These are phyloP conservation scores for Kitagawia praeruptora DNA, from an alignment of 129 eudicot species.

Conservation along the genomic window DNA sequence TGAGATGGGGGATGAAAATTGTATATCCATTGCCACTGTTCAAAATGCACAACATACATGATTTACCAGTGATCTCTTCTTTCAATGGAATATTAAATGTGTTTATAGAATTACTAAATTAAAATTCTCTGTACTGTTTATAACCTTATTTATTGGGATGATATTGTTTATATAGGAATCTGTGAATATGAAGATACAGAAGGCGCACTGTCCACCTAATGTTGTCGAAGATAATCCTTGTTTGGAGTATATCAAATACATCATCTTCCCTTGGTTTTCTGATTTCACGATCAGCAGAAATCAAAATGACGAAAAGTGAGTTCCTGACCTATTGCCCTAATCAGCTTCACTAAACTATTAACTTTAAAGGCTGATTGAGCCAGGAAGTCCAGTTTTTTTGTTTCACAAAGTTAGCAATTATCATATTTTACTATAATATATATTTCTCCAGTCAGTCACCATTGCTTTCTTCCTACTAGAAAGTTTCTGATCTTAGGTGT, in stretches of 20 bases:
- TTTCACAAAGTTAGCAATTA: neutral
- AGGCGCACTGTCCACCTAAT: slow-evolving; percentile 83
- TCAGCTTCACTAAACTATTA: neutral
- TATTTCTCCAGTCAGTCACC: neutral
- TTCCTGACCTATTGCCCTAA: neutral
- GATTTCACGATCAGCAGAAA: slow-evolving; percentile 62
- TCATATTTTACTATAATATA: neutral
- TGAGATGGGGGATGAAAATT: too few relatives aligned
- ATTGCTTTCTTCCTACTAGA: neutral
- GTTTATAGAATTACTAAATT: too few relatives aligned
- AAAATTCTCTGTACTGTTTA: neutral
- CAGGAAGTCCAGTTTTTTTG: neutral
- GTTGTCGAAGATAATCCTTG: slow-evolving; percentile 65
- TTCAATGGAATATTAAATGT: neutral
- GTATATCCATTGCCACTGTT: neutral
- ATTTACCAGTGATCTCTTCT: neutral
- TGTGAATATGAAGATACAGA: slow-evolving; percentile 74
- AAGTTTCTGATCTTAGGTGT: neutral
- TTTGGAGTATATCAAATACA: slow-evolving; percentile 64
- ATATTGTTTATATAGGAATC: slow-evolving; percentile 39
- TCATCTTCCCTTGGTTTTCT: slow-evolving; percentile 68
- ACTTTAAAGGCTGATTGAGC: neutral
- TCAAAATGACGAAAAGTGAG: slow-evolving; percentile 68
- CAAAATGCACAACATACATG: neutral
- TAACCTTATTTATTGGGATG: neutral